Base-by-base conservation (phyloP, 495 filamentous ascomycete species). In the Xylaria cubensis region DNA sequence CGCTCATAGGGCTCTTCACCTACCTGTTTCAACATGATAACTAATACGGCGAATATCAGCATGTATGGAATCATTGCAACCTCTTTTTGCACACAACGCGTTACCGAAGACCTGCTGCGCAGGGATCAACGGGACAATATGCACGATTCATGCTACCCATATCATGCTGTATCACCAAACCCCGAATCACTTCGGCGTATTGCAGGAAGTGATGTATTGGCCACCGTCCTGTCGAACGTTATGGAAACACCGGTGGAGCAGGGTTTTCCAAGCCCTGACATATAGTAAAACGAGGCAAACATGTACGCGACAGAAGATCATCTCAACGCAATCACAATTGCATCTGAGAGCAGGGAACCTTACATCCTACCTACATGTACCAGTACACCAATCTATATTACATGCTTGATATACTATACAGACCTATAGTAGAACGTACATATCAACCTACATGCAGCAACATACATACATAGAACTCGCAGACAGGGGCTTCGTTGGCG, bases 221-320 rank as follows among this genome's bases (percentile, higher is more conserved):
- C 21, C 55, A 36, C n/a, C 8, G 19, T 61, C n/a, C 8, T 13
- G 7, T 64, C 21, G 62, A 64, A 67, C 0, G 19, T 17, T 4
- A 53, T 67, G 64, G 64, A 51, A 53, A 24, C 48, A 7, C 17
- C 29, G 15, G 64, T 67, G 64, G 64, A 67, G 64, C 64, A 41
- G 19, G 42, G 63, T 42, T 50, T n/a, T 17, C 26, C 15, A 50
- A 32, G 26, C n/a, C 26, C n/a, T 24, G 63, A 65, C 34, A 32
- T 61, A 34, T 36, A 39, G 39, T 59, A 12, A 39, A 59, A 15
- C 7, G 34, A 61, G 39, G 32, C 58, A 34, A 13, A 13, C 39
- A 21, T 61, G n/a, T 21, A n/a, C n/a, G 58, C 7, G 19, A 39
- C 58, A 39, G 0, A 10, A 36, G 34, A 29, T 26, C 62, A 17